Conservation (phyloP, 2,329 filamentous ascomycete genomes). For the Cadophora luteo-olivacea region DNA sequence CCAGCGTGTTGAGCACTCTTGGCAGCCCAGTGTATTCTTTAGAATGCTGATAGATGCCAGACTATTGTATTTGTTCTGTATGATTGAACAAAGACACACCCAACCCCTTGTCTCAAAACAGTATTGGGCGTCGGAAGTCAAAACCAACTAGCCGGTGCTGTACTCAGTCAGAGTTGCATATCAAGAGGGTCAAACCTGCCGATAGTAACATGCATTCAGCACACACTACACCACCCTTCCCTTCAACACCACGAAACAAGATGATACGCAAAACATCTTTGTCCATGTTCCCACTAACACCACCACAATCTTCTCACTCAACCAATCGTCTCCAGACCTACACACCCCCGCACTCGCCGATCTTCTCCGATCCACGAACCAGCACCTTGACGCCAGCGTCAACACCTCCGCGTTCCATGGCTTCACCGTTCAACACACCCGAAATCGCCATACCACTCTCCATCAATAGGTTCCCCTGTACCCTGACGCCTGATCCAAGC, state of each 20-base stretch:
- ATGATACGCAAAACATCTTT: slow-evolving; percentile 5
- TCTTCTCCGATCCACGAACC: not conserved
- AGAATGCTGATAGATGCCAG: no score
- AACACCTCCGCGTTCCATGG: not conserved
- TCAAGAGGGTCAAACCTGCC: not conserved
- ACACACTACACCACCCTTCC: not conserved
- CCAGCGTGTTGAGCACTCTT: no score
- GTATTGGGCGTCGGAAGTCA: no score
- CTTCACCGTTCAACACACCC: not conserved
- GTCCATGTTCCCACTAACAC: not conserved
- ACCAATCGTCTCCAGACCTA: not conserved
- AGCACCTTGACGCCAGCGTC: slow-evolving; percentile 4
- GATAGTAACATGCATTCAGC: not conserved
- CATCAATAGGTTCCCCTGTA: not conserved
- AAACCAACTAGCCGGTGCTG: no score
- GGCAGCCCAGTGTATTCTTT: no score
- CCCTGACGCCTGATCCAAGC: not conserved
- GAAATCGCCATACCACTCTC: not conserved
- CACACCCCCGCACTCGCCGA: not conserved
- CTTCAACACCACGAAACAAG: not conserved
- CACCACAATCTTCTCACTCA: slow-evolving; percentile 6
- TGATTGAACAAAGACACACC: no score
- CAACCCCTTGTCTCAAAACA: no score
- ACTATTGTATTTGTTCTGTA: no score
- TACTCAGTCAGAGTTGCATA: not conserved